phyloP scores from a whole-genome alignment of 2,329 filamentous ascomycete species.

The Fusarium aywerte region DNA sequence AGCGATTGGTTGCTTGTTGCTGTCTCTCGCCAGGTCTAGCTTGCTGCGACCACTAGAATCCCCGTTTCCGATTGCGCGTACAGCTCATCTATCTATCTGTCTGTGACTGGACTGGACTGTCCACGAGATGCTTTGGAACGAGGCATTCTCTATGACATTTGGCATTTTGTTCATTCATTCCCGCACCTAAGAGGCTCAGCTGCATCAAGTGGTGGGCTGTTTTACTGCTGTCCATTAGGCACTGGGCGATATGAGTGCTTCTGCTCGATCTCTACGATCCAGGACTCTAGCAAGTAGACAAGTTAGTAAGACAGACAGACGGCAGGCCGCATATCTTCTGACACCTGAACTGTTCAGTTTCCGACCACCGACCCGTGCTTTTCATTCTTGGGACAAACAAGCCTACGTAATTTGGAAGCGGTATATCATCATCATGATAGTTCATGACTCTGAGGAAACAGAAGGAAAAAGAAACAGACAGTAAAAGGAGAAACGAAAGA shows the following conservation, averaged over 20 bases:
- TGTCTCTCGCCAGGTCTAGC: constrained; percentile 19
- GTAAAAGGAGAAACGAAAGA: constrained; percentile 3
- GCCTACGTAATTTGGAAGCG: constrained; percentile 36
- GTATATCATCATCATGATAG: constrained; percentile 26
- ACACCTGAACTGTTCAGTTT: constrained; percentile 21
- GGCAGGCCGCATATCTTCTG: constrained; percentile 29
- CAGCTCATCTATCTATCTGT: constrained; percentile 11
- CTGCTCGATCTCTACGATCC: constrained; percentile 1
- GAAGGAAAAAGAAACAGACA: constrained; percentile 10
- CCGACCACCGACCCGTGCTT: constrained; percentile 1
- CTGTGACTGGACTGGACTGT: neutral
- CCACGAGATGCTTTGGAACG: constrained; percentile 37
- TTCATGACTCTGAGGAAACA: constrained; percentile 21
- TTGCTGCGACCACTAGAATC: constrained; percentile 40
- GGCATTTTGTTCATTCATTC: neutral
- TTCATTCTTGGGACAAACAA: constrained; percentile 8
- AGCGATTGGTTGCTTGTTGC: constrained; percentile 28
- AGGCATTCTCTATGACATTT: constrained; percentile 7
- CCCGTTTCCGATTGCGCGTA: constrained; percentile 25
- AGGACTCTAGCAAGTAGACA: constrained; percentile 13
- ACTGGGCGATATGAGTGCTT: neutral
- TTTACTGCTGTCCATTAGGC: constrained; percentile 1
- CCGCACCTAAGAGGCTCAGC: constrained; percentile 28
- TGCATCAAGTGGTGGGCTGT: constrained; percentile 29
- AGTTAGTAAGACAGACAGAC: constrained; percentile 13